These are phyloP conservation scores for Aegilops speltoides DNA, from an alignment of 176 grass and related monocot species.

Conservation along the genomic window DNA sequence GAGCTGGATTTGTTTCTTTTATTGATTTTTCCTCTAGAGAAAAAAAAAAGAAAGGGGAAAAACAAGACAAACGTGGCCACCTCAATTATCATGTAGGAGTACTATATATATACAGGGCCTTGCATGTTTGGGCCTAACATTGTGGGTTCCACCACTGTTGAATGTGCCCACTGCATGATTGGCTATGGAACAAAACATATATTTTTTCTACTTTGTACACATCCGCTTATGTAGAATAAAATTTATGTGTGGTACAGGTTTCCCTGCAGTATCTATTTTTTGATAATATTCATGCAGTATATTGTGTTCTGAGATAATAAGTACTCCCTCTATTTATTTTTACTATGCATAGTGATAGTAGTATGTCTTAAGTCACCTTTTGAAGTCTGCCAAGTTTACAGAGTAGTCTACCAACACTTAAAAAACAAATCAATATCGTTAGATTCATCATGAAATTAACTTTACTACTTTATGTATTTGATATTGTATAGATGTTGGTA, in stretches of 20 bases:
- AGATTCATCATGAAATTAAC: too few species aligned
- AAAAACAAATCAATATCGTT: too few species aligned
- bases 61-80: constrained; percentile 29
- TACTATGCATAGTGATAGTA: too few species aligned
- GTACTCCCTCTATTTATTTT: too few species aligned
- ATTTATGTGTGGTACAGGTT: not conserved
- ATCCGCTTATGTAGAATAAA: not conserved
- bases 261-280: not conserved
- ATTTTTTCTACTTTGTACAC: not conserved
- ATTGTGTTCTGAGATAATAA: too few species aligned
- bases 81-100: constrained; percentile 38
- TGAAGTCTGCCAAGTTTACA: too few species aligned
- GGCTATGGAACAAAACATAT: not conserved
- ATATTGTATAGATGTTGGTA: too few species aligned
- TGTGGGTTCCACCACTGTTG: constrained; percentile 34
- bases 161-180: constrained; percentile 46
- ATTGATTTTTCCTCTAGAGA: not conserved
- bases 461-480: too few species aligned
- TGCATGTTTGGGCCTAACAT: constrained; percentile 37
- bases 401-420: too few species aligned
- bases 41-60: not conserved
- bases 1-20: constrained; percentile 21
- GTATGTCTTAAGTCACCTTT: too few species aligned
- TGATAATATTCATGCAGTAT: not conserved
- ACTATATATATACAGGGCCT: constrained; percentile 16